Percentiles rank a stretch among this genome's conserved stretches.
phyloP scores from a whole-genome alignment of 169 alveolate species.

The Cryptosporidium meleagridis region DNA sequence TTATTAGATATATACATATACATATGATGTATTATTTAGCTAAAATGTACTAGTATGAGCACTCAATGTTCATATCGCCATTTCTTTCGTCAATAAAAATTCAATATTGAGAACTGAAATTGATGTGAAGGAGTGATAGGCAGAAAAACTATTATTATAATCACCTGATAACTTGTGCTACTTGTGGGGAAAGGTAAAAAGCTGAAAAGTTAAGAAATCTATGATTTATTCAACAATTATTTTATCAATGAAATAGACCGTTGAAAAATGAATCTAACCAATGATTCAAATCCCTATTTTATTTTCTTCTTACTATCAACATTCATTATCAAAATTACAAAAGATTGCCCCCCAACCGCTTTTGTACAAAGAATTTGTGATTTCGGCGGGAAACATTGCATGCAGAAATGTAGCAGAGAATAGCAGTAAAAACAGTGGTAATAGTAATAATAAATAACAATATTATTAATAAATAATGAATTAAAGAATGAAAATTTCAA shows the following conservation, averaged over 20 bases:
- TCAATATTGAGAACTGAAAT: neutral
- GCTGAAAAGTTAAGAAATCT: neutral
- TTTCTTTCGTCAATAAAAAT: too few species aligned
- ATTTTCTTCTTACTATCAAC: neutral
- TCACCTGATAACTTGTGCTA: neutral
- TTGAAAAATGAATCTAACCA: neutral
- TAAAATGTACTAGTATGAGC: neutral
- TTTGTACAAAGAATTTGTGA: too few species aligned
- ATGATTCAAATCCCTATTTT: neutral
- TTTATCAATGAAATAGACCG: neutral
- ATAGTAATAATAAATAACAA: too few species aligned
- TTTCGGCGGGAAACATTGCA: slow-evolving; percentile 8
- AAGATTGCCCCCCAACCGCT: neutral
- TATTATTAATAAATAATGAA: neutral
- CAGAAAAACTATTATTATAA: neutral
- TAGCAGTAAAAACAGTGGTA: too few species aligned
- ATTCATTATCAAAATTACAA: too few species aligned
- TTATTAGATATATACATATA: too few species aligned
- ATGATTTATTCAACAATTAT: neutral
- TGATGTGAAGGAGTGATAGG: neutral
- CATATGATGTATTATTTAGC: too few species aligned
- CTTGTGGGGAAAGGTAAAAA: neutral
- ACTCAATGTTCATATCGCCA: neutral
- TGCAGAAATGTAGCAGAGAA: neutral
- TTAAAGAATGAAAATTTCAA: neutral